phyloP scores from a whole-genome alignment of 2,329 filamentous ascomycete genomes.

The Fusarium succisae region DNA sequence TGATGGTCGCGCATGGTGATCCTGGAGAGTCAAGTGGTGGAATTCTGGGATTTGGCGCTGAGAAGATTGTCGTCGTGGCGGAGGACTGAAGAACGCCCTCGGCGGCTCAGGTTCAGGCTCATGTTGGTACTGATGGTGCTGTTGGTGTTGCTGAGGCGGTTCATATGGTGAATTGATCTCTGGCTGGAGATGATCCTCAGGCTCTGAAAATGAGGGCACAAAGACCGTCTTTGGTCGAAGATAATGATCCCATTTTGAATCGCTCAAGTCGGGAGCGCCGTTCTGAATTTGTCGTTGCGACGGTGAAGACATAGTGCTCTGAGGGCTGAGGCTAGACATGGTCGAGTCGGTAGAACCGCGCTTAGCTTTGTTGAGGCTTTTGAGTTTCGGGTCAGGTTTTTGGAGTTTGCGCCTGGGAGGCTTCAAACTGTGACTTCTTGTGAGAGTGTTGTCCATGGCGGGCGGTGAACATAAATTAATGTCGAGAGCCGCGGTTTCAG shows the following conservation, averaged over 20 bases:
- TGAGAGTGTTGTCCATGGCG: conserved; percentile 18
- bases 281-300: conserved; percentile 32
- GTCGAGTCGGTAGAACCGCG: conserved; percentile 42
- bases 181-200: conserved; percentile 18
- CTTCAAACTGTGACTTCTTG: conserved; percentile 36
- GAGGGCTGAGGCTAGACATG: conserved; percentile 31
- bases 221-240: conserved; percentile 38
- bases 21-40: conserved; percentile 37
- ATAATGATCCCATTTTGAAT: conserved; percentile 44
- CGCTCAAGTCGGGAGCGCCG: conserved; percentile 41
- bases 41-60: conserved; percentile 41
- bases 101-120: conserved; percentile 9
- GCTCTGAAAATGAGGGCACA: conserved; percentile 27
- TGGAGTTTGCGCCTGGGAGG: conserved; percentile 45
- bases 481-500: conserved; percentile 12
- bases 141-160: background rate
- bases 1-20: conserved; percentile 33
- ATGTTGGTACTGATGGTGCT: background rate
- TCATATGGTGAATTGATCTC: conserved; percentile 2
- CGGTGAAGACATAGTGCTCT: conserved; percentile 21
- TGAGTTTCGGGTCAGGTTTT: conserved; percentile 45
- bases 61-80: conserved; percentile 23
- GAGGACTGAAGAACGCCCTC: conserved; percentile 17
- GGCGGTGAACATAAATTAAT: conserved; percentile 5
- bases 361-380: conserved; percentile 37